Evolutionary conservation across 805 yeast genomes (phyloP), one percentile per base, ranked within the genome.

Genomic region (Wickerhamomyces pijperi): DNA sequence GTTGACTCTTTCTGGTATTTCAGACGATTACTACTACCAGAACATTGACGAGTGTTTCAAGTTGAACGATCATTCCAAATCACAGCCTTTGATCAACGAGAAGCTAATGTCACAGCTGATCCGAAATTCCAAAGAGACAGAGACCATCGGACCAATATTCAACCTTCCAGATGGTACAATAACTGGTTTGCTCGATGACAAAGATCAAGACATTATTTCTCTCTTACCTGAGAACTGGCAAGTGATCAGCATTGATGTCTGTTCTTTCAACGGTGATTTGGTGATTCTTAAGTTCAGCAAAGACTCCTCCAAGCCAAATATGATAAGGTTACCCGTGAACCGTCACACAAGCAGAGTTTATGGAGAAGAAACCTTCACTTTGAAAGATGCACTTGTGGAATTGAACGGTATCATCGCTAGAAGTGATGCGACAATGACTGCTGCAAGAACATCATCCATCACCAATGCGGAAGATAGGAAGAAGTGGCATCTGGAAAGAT

Each of bases 401-500:
- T 54, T 83, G 33, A 50, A 60, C 3, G 44, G 51, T 0, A 78
- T 88, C 6, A 78, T 87, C 18, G 46, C 55, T 0, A 65, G 67
- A 38, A 86, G 90, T 53, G 76, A 83, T 46, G 48, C 55, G 3
- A 72, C 85, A 0, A 79, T 90, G 0, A 67, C 71, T 17, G 42
- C 58, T 1, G 73, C 69, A 28, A 65, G 72, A 1, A 77, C 86
- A 0, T 62, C 73, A 0, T 52, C 49, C 2, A 72, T 82, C 2
- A 62, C 53, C 3, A 68, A 85, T 0, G 66, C 70, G 35, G 79
- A 76, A 33, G 81, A 78, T 23, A 65, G 86, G 37, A 69, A 67
- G 35, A 46, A 61, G 7, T 90, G 97, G 96, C 92, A 97, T 95
- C 66, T 67, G 32, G 61, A 63, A 21, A 62, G 97, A 36, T 74